A percentile compares a stretch with the other conserved stretches of the same genome.
phyloP scores from a whole-genome alignment of 352 stramenopile genomes.

The Pythium angustatum region DNA sequence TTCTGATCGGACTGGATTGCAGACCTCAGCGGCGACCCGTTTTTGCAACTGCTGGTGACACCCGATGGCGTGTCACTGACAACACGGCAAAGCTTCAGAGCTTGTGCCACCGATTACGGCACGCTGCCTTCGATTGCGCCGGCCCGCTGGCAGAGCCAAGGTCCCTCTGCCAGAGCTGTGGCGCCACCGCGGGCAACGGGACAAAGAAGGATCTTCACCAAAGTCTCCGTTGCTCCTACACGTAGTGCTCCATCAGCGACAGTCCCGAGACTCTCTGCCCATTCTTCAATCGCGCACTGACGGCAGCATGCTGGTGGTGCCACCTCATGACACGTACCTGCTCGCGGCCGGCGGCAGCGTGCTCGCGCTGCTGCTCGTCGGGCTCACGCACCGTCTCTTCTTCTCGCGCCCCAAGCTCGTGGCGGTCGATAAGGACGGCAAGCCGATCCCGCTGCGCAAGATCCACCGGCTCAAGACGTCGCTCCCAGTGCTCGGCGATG shows the following conservation, averaged over 20 bases:
- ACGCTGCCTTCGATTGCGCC: too few relatives aligned
- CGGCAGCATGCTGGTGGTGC: slow-evolving; percentile 10
- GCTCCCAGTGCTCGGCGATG: slow-evolving; percentile 14
- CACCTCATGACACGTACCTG: background rate
- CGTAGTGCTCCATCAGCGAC: too few relatives aligned
- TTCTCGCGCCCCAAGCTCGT: background rate
- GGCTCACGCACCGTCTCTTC: slow-evolving; percentile 6
- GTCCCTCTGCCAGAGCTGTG: too few relatives aligned
- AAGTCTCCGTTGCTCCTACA: too few relatives aligned
- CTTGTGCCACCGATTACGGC: slow-evolving; percentile 1
- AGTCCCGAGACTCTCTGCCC: too few relatives aligned
- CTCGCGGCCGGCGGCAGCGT: slow-evolving; percentile 1
- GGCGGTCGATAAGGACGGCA: background rate
- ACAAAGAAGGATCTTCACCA: too few relatives aligned
- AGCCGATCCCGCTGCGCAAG: slow-evolving; percentile 10
- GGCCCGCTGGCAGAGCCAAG: background rate
- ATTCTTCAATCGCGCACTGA: too few relatives aligned
- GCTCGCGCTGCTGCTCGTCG: slow-evolving; percentile 3
- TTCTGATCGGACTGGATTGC: background rate
- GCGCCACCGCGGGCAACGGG: too few relatives aligned
- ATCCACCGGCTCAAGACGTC: background rate
- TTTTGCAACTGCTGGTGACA: background rate
- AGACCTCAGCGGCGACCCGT: background rate
- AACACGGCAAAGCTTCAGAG: background rate
- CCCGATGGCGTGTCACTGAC: slow-evolving; percentile 2